Conservation (phyloP, 495 filamentous ascomycete genomes). For the Tetracladium marchalianum region DNA sequence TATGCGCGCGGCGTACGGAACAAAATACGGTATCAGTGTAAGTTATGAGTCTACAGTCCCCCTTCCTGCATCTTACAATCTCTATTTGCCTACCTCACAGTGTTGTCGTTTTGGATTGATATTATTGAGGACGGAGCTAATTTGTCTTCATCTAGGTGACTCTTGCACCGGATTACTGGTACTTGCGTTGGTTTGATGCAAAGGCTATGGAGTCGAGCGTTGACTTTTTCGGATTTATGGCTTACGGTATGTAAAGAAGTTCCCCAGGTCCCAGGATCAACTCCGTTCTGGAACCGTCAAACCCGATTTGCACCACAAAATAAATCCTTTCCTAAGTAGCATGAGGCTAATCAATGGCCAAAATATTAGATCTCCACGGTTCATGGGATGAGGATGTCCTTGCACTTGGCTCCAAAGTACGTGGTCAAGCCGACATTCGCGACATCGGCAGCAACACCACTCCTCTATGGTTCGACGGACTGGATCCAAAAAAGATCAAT, state of each 20-base stretch:
- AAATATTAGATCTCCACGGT: constrained; percentile 6
- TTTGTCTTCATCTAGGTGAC: no score
- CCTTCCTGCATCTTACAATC: constrained; percentile 31
- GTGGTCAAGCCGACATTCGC: constrained; percentile 26
- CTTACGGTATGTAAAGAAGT: constrained; percentile 29
- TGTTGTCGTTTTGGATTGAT: no score
- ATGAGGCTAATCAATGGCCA: no score
- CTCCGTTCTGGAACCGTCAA: neutral
- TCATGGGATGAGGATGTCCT: constrained; percentile 7
- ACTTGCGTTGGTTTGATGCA: constrained; percentile 34
- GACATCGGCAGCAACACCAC: constrained; percentile 26
- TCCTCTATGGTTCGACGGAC: constrained; percentile 26
- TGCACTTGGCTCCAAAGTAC: neutral
- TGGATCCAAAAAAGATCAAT: constrained; percentile 26
- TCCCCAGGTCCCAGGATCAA: constrained; percentile 20
- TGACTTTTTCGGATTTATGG: constrained; percentile 42
- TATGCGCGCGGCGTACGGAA: neutral
- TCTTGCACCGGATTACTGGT: constrained; percentile 20
- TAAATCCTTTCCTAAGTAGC: no score
- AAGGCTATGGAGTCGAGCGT: constrained; percentile 29
- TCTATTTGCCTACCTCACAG: no score
- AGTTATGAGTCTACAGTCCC: no score
- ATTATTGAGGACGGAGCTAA: no score
- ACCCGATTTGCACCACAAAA: neutral
- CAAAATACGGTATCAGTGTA: constrained; percentile 25